These are phyloP conservation scores for Penstemon newberryi DNA, from an alignment of 257 asterid species.

Conservation along the genomic window DNA sequence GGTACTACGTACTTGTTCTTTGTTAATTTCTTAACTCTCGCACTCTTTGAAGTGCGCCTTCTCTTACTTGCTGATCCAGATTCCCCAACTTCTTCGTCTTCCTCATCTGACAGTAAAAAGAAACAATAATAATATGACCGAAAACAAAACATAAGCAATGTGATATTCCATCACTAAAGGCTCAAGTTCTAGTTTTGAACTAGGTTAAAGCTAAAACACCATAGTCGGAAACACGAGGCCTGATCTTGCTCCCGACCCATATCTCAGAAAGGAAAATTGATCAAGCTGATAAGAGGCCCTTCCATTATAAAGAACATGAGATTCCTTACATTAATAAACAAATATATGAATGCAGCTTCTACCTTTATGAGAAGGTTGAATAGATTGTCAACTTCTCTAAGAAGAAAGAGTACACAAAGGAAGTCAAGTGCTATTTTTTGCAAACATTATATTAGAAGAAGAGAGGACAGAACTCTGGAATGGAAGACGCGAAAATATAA, in stretches of 20 bases:
- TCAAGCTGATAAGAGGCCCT: constrained; percentile 14
- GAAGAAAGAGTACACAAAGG: neutral
- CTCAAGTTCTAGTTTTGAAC: constrained; percentile 18
- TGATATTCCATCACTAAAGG: constrained; percentile 23
- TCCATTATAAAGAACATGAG: neutral
- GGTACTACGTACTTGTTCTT: constrained; percentile 51
- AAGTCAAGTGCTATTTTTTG: constrained; percentile 1
- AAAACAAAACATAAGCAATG: constrained; percentile 21
- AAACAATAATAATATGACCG: constrained; percentile 8
- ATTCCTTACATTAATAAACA: constrained; percentile 14
- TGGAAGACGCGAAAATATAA: neutral
- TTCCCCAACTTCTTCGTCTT: constrained; percentile 69
- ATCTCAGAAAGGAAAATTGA: constrained; percentile 12
- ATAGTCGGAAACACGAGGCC: constrained; percentile 22
- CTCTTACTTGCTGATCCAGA: constrained; percentile 80
- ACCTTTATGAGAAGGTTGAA: constrained; percentile 14
- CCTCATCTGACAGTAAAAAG: constrained; percentile 55
- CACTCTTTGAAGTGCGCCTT: constrained; percentile 68
- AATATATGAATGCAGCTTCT: constrained; percentile 5
- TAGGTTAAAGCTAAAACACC: constrained; percentile 14
- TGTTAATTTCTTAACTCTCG: constrained; percentile 62
- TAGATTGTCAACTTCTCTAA: neutral
- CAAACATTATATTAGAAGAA: constrained; percentile 19
- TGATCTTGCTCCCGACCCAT: constrained; percentile 21
- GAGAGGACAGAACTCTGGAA: constrained; percentile 4